A percentile compares a stretch with the other conserved stretches of the same genome.
phyloP scores from a whole-genome alignment of 106 monocot genomes.

The Dendrobium catenatum region DNA sequence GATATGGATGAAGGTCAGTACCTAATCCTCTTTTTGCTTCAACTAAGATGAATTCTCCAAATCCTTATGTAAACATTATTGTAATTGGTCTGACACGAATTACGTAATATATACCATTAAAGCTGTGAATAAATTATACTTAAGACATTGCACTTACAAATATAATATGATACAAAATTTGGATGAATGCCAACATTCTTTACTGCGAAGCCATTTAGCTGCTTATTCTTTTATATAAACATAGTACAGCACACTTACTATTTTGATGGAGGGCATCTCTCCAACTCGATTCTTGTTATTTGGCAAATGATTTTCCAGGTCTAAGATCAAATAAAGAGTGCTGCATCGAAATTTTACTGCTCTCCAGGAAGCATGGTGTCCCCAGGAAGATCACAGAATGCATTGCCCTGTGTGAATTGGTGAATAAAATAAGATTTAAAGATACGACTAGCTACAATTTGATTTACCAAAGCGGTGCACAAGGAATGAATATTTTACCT shows the following conservation, averaged over 20 bases:
- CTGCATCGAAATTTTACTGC: slow-evolving; percentile 20
- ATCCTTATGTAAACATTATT: too few relatives aligned
- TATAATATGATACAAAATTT: background rate
- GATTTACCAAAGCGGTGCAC: background rate
- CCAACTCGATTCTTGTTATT: background rate
- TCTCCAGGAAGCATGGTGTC: slow-evolving; percentile 99
- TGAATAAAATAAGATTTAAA: background rate
- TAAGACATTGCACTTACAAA: background rate
- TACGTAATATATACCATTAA: too few relatives aligned
- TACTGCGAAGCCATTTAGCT: background rate
- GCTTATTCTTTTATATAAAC: background rate
- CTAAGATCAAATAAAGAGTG: background rate
- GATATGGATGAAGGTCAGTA: too few relatives aligned
- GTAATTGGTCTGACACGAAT: too few relatives aligned
- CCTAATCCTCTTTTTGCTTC: too few relatives aligned
- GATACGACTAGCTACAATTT: background rate
- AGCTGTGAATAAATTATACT: too few relatives aligned
- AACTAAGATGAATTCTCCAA: too few relatives aligned
- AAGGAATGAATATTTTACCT: slow-evolving; percentile 43
- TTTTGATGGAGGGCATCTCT: background rate
- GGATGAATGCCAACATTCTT: background rate
- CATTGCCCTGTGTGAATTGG: slow-evolving; percentile 58
- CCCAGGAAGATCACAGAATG: slow-evolving; percentile 91
- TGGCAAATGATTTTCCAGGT: background rate
- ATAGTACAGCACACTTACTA: background rate